A percentile compares a stretch with the other conserved stretches of the same genome.
phyloP scores from a whole-genome alignment of 345 rosid genomes.

The Ceriops zippeliana region DNA sequence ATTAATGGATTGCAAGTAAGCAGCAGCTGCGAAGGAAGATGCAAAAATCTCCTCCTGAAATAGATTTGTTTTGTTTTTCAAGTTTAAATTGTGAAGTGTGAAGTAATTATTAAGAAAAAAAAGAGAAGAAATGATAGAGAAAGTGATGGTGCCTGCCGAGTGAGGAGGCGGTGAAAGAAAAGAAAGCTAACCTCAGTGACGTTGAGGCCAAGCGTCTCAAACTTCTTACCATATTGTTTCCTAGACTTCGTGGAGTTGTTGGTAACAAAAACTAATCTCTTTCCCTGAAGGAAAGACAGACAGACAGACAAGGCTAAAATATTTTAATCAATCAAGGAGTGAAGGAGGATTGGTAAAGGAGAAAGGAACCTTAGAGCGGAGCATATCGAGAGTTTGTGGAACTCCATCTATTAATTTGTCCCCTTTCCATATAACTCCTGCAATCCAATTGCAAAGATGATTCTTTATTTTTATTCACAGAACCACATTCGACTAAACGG shows the following conservation, averaged over 20 bases:
- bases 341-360: not conserved
- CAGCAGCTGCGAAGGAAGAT: constrained; percentile 95
- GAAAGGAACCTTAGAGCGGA: constrained; percentile 72
- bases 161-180: too few species aligned
- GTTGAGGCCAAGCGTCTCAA: constrained; percentile 79
- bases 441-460: constrained; percentile 8
- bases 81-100: not conserved
- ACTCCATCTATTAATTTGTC: constrained; percentile 93
- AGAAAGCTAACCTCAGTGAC: constrained; percentile 62
- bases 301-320: not conserved
- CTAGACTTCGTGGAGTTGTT: constrained; percentile 96
- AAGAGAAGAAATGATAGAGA: not conserved
- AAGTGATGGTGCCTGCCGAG: not conserved
- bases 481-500: not conserved
- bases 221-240: constrained; percentile 94
- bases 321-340: too few species aligned
- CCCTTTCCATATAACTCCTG: constrained; percentile 98
- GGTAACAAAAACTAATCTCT: constrained; percentile 90
- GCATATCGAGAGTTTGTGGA: constrained; percentile 92
- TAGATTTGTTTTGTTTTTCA: constrained; percentile 9
- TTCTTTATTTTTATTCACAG: too few species aligned
- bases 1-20: constrained; percentile 79
- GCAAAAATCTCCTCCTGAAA: constrained; percentile 95
- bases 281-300: constrained; percentile 48
- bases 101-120: not conserved